Evolutionary conservation across 345 rosid species (phyloP).

Genomic region (Rhizophora mangle): DNA sequence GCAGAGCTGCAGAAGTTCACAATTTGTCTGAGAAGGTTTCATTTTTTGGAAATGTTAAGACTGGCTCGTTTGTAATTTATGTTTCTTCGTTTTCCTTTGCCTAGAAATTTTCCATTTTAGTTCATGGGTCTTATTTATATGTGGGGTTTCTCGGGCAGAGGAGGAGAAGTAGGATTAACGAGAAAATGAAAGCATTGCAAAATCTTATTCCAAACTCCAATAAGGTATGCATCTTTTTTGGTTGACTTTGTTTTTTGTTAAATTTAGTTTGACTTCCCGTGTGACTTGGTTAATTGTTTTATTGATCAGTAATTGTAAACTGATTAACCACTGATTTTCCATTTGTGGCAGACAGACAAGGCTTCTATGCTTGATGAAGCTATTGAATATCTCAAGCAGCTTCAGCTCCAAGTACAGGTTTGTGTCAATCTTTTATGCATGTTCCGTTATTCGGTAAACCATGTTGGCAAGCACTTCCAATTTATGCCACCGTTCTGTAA

Average conservation of each 20-base stretch:
- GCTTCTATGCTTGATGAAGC: conserved; percentile 99
- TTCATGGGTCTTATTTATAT: neutral
- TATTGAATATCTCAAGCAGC: conserved; percentile 88
- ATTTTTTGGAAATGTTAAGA: neutral
- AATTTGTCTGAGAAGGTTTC: conserved; percentile 91
- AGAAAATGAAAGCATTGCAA: conserved; percentile 96
- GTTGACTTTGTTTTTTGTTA: neutral
- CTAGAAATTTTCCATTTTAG: neutral
- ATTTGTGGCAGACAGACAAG: conserved; percentile 64
- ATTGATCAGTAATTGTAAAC: neutral
- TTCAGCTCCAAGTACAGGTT: conserved; percentile 99
- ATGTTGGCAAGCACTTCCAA: too few species aligned
- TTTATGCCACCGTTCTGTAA: too few species aligned
- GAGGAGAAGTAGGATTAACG: conserved; percentile 93
- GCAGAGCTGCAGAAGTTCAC: conserved; percentile 94
- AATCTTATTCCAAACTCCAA: conserved; percentile 90
- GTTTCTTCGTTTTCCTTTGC: neutral
- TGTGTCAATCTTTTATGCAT: conserved; percentile 6
- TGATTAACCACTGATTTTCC: conserved; percentile 9
- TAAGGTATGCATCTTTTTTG: conserved; percentile 41
- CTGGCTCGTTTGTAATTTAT: neutral
- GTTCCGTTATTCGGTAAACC: neutral
- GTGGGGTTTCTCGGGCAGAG: conserved; percentile 45
- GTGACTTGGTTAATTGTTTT: conserved; percentile 1
- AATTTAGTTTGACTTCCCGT: neutral